A percentile compares a stretch with the other conserved stretches of the same genome.
Conservation (phyloP, 192 early-diverging fungal species). For the Backusella macrospora region DNA sequence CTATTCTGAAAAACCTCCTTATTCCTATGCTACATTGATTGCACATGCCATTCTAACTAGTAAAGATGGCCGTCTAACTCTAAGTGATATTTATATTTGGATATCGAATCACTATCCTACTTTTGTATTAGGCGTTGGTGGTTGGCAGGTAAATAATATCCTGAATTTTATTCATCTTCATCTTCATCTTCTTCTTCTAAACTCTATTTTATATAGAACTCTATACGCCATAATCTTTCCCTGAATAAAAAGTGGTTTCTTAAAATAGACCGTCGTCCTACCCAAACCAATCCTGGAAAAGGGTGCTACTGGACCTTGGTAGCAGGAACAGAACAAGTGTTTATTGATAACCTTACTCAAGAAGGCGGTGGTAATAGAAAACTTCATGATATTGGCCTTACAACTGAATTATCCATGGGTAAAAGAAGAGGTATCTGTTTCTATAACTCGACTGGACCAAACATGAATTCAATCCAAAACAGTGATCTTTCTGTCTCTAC, state of each 20-base stretch:
- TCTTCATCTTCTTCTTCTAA: slow-evolving; percentile 4
- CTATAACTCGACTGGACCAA: background rate
- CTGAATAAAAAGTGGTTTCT: slow-evolving; percentile 78
- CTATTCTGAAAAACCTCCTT: slow-evolving; percentile 54
- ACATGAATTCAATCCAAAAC: background rate
- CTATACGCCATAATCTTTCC: slow-evolving; percentile 88
- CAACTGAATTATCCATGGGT: slow-evolving; percentile 24
- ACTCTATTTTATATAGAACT: slow-evolving; percentile 66
- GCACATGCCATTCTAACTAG: slow-evolving; percentile 72
- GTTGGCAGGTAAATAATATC: slow-evolving; percentile 71
- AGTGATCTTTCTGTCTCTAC: too few species aligned
- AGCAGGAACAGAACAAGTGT: slow-evolving; percentile 31
- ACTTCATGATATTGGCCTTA: slow-evolving; percentile 31
- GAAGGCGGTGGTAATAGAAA: slow-evolving; percentile 24
- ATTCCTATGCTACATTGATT: slow-evolving; percentile 82
- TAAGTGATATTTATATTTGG: slow-evolving; percentile 85
- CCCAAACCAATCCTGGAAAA: slow-evolving; percentile 65
- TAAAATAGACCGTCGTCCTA: slow-evolving; percentile 67
- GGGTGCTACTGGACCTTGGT: slow-evolving; percentile 70
- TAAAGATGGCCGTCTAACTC: slow-evolving; percentile 61
- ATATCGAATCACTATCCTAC: slow-evolving; percentile 72
- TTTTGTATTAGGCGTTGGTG: slow-evolving; percentile 58
- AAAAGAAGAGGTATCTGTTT: background rate
- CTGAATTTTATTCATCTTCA: background rate
- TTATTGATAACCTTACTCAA: slow-evolving; percentile 36